phyloP scores from a whole-genome alignment of 257 asterid species.

The Jasminum sambac region DNA sequence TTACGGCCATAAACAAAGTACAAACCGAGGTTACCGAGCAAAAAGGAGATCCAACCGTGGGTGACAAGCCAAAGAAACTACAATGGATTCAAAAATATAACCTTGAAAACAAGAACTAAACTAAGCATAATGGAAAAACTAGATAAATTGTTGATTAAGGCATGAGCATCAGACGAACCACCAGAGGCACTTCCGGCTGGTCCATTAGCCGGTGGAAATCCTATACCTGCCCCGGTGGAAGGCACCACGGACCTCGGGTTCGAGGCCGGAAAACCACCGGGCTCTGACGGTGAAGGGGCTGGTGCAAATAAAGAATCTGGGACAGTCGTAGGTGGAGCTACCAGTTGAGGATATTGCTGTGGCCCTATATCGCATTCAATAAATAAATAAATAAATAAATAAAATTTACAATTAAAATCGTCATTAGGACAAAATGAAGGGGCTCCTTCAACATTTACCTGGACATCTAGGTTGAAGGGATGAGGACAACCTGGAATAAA shows the following conservation, averaged over 20 bases:
- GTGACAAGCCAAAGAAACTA: slow-evolving; percentile 23
- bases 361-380: slow-evolving; percentile 46
- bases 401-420: not conserved
- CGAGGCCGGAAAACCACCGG: slow-evolving; percentile 60
- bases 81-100: slow-evolving; percentile 18
- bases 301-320: slow-evolving; percentile 62
- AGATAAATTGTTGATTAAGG: slow-evolving; percentile 35
- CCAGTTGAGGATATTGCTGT: slow-evolving; percentile 72
- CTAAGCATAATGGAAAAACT: slow-evolving; percentile 39
- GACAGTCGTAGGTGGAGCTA: slow-evolving; percentile 68
- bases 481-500: slow-evolving; percentile 60
- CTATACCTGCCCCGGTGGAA: slow-evolving; percentile 47
- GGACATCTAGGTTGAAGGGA: slow-evolving; percentile 95
- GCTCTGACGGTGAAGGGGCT: slow-evolving; percentile 77
- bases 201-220: slow-evolving; percentile 73
- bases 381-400: not conserved
- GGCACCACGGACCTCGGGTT: slow-evolving; percentile 59
- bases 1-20: slow-evolving; percentile 19
- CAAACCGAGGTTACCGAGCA: slow-evolving; percentile 26
- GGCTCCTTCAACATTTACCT: slow-evolving; percentile 45
- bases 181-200: slow-evolving; percentile 64
- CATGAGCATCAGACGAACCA: slow-evolving; percentile 49
- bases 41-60: slow-evolving; percentile 27
- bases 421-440: not conserved
- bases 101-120: slow-evolving; percentile 36